phyloP scores from a whole-genome alignment of 306 rosid genomes.

The Spatholobus suberectus region DNA sequence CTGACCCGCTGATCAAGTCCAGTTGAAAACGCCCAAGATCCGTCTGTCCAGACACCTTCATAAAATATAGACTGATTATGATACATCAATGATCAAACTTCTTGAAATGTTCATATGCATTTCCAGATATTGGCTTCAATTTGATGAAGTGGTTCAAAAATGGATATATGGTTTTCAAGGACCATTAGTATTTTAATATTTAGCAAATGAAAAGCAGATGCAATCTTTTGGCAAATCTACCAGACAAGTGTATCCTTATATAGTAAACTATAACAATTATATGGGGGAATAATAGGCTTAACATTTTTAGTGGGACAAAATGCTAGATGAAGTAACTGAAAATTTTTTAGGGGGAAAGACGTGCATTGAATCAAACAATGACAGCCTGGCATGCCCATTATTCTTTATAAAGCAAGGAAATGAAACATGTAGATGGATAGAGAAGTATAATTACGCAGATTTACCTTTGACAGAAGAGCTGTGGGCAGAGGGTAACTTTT shows the following conservation, averaged over 20 bases:
- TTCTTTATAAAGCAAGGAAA: background rate
- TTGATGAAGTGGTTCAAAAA: conserved; percentile 17
- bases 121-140: conserved; percentile 12
- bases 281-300: background rate
- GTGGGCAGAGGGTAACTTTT: conserved; percentile 78
- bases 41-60: conserved; percentile 97
- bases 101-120: conserved; percentile 1
- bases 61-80: conserved; percentile 36
- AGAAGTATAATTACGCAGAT: conserved; percentile 17
- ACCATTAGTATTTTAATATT: conserved; percentile 6
- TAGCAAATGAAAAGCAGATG: conserved; percentile 1
- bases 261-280: background rate
- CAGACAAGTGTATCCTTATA: background rate
- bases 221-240: conserved; percentile 12
- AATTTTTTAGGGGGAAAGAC: background rate
- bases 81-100: conserved; percentile 9
- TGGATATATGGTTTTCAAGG: conserved; percentile 21
- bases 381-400: background rate
- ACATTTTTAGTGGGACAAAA: conserved; percentile 6
- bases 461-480: conserved; percentile 92
- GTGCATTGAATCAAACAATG: conserved; percentile 10
- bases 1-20: conserved; percentile 98
- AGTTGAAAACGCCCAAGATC: conserved; percentile 92
- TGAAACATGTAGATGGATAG: background rate
- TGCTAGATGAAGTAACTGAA: conserved; percentile 28